A percentile compares a stretch with the other conserved stretches of the same genome.
Evolutionary conservation across 768 basidiomycete genomes (phyloP).

Genomic region (Megacollybia marginata): DNA sequence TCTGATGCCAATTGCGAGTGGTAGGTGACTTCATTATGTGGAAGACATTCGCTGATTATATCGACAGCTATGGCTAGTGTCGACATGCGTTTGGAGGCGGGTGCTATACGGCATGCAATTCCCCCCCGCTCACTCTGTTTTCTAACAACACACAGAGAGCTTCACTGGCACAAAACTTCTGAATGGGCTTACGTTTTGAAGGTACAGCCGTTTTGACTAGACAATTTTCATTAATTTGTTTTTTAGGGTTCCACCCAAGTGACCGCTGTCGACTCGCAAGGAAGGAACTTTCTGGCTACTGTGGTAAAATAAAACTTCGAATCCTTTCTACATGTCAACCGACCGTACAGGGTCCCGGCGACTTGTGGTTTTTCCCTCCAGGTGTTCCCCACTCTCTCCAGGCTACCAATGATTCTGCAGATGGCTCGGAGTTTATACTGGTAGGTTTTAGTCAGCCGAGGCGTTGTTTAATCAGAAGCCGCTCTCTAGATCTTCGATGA

Average conservation of each 20-base stretch:
- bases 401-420: slow-evolving; percentile 37
- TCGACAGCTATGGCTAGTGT: slow-evolving; percentile 20
- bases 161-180: slow-evolving; percentile 35
- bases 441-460: slow-evolving; percentile 23
- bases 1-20: slow-evolving; percentile 31
- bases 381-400: slow-evolving; percentile 52
- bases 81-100: slow-evolving; percentile 33
- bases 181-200: slow-evolving; percentile 21
- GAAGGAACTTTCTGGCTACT: slow-evolving; percentile 7
- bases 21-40: slow-evolving; percentile 6
- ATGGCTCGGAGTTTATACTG: slow-evolving; percentile 48
- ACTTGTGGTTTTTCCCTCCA: slow-evolving; percentile 56
- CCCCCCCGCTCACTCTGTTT: background rate
- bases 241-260: slow-evolving; percentile 9
- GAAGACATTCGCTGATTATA: background rate
- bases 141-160: slow-evolving; percentile 19
- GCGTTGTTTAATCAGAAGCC: slow-evolving; percentile 9
- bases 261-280: slow-evolving; percentile 8
- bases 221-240: background rate
- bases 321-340: background rate
- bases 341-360: slow-evolving; percentile 21
- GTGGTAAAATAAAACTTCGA: slow-evolving; percentile 1
- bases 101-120: slow-evolving; percentile 29
- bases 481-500: slow-evolving; percentile 22
- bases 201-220: slow-evolving; percentile 1